Conservation (phyloP, 306 rosid species). For the Quercus aquifolioides region DNA sequence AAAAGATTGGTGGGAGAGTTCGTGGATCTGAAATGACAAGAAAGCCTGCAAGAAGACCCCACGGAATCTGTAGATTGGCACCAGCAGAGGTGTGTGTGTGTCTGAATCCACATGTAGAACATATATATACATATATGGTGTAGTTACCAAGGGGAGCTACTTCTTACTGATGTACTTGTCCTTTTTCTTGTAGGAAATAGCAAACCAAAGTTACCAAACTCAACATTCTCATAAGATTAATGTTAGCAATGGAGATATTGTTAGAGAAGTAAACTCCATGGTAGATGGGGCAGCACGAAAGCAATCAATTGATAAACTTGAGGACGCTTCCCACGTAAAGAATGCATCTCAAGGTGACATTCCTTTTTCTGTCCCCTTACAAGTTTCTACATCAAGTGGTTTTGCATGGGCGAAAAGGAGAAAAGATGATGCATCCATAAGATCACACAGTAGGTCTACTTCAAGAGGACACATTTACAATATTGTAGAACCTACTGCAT, state of each 20-base stretch:
- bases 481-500: slow-evolving; percentile 43
- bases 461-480: slow-evolving; percentile 75
- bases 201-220: slow-evolving; percentile 36
- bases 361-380: slow-evolving; percentile 81
- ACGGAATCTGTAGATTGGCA: slow-evolving; percentile 70
- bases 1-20: slow-evolving; percentile 64
- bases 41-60: slow-evolving; percentile 73
- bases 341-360: slow-evolving; percentile 85
- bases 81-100: slow-evolving; percentile 61
- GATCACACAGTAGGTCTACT: slow-evolving; percentile 73
- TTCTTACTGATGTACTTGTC: slow-evolving; percentile 12
- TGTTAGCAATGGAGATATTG: slow-evolving; percentile 33
- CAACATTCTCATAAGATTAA: slow-evolving; percentile 41
- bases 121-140: background rate
- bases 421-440: slow-evolving; percentile 53
- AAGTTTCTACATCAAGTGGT: slow-evolving; percentile 95
- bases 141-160: slow-evolving; percentile 2
- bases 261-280: slow-evolving; percentile 41
- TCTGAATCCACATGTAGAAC: background rate
- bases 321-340: slow-evolving; percentile 64
- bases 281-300: slow-evolving; percentile 43
- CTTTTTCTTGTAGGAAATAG: slow-evolving; percentile 55
- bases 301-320: slow-evolving; percentile 45
- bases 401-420: slow-evolving; percentile 98
- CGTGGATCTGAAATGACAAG: slow-evolving; percentile 61